phyloP scores from a whole-genome alignment of 257 asterid genomes.

The Coffea eugenioides region DNA sequence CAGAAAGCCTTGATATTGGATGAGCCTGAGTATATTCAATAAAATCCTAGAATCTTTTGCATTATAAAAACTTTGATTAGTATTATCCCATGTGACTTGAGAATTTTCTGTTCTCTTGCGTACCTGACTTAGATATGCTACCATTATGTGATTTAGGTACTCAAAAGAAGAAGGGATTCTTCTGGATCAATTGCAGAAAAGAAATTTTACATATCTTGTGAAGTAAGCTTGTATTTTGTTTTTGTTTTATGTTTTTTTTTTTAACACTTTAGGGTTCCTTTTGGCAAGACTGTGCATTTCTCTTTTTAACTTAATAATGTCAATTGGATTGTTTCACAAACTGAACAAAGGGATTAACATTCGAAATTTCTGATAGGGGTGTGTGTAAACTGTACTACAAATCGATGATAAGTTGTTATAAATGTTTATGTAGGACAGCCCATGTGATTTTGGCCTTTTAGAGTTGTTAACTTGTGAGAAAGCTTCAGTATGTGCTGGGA shows the following conservation, averaged over 20 bases:
- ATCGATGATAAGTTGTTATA: not conserved
- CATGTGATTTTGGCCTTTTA: not conserved
- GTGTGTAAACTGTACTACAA: not conserved
- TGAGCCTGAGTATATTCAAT: not conserved
- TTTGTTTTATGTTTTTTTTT: not conserved
- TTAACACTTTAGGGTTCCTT: not conserved
- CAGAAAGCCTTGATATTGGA: no score
- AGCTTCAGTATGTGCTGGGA: not conserved
- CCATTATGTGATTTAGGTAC: conserved; percentile 51
- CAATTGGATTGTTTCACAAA: not conserved
- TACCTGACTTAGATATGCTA: not conserved
- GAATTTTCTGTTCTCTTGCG: not conserved
- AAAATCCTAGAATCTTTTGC: not conserved
- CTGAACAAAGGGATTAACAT: not conserved
- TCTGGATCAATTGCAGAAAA: conserved; percentile 44
- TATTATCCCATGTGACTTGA: not conserved
- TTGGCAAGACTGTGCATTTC: not conserved
- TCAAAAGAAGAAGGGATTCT: conserved; percentile 88
- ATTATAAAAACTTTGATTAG: not conserved
- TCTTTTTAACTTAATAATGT: not conserved
- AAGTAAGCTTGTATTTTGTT: conserved; percentile 44
- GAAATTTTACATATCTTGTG: conserved; percentile 74
- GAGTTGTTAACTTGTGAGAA: not conserved
- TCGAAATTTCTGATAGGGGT: not conserved
- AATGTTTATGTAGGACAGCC: not conserved